Percentiles rank a stretch among this genome's conserved stretches.
Conservation (phyloP, 768 basidiomycete species). For the Mrakia hoshinonis region DNA sequence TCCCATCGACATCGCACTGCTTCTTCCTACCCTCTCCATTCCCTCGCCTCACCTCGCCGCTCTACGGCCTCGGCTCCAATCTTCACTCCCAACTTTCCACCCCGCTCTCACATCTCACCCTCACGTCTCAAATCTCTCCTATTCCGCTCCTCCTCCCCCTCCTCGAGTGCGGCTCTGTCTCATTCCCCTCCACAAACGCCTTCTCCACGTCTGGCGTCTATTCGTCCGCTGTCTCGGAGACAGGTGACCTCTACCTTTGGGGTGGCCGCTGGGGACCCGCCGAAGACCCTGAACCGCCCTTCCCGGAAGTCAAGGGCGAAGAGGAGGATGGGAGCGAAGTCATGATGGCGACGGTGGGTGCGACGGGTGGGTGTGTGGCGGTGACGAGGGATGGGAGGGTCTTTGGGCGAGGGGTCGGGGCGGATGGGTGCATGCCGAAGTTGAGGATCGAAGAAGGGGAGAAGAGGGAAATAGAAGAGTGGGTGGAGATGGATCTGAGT, state of each 20-base stretch:
- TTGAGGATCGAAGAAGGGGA: not conserved
- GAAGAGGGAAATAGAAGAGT: not conserved
- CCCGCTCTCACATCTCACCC: not conserved
- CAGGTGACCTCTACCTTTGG: slow-evolving; percentile 1
- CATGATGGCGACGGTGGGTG: not conserved
- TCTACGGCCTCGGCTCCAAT: slow-evolving; percentile 9
- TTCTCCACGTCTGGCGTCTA: not conserved
- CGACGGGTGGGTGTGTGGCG: not conserved
- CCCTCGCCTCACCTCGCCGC: not conserved
- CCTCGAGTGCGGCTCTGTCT: not conserved
- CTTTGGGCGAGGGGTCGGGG: not conserved
- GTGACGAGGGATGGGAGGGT: not conserved
- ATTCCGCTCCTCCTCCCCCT: not conserved
- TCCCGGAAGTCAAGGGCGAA: not conserved
- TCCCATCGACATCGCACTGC: slow-evolving; percentile 11
- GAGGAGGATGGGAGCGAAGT: not conserved
- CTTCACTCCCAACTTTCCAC: slow-evolving; percentile 15
- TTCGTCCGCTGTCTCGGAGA: not conserved
- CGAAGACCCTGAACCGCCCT: not conserved
- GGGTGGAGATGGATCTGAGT: not conserved
- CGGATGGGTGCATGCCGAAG: not conserved
- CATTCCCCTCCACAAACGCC: not conserved
- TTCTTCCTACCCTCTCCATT: not conserved
- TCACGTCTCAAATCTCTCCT: not conserved
- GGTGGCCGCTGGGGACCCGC: not conserved